Conservation (phyloP, 2,329 filamentous ascomycete species). For the Phaeosphaeriaceae sp. region DNA sequence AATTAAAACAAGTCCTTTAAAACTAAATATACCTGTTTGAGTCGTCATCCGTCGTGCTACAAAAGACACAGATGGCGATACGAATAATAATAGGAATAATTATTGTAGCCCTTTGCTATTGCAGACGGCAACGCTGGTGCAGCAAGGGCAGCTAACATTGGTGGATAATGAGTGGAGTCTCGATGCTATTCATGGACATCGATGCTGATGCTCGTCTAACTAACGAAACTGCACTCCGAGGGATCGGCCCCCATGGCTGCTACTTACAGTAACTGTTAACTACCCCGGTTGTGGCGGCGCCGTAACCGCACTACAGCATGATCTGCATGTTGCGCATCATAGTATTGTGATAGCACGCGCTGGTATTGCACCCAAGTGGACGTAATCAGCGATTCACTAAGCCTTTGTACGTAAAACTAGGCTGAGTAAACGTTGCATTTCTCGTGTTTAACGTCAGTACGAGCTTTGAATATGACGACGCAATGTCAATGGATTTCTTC, state of each 20-base stretch:
- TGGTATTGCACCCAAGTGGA: not conserved
- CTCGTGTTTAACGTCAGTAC: slow-evolving; percentile 4
- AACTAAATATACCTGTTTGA: not conserved
- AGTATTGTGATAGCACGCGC: not conserved
- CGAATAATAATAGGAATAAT: too few relatives aligned
- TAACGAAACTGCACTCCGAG: slow-evolving; percentile 1
- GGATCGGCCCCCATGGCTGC: slow-evolving; percentile 6
- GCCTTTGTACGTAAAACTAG: not conserved
- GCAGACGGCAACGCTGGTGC: not conserved
- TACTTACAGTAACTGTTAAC: slow-evolving; percentile 6
- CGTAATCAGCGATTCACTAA: not conserved
- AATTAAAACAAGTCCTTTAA: slow-evolving; percentile 3
- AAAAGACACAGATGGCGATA: too few relatives aligned
- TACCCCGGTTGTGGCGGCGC: slow-evolving; percentile 8
- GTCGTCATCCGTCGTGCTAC: too few relatives aligned
- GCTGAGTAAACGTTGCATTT: not conserved
- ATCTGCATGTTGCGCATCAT: slow-evolving; percentile 4
- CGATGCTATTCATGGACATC: slow-evolving; percentile 1
- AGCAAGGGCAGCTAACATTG: not conserved
- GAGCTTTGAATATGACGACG: not conserved
- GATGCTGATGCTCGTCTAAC: slow-evolving; percentile 5
- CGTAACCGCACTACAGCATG: not conserved
- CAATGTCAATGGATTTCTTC: too few relatives aligned
- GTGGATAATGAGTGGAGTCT: not conserved
- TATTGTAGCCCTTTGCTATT: not conserved